These are phyloP conservation scores for Mortierella hygrophila DNA, from an alignment of 192 early-diverging fungal species.

Conservation along the genomic window DNA sequence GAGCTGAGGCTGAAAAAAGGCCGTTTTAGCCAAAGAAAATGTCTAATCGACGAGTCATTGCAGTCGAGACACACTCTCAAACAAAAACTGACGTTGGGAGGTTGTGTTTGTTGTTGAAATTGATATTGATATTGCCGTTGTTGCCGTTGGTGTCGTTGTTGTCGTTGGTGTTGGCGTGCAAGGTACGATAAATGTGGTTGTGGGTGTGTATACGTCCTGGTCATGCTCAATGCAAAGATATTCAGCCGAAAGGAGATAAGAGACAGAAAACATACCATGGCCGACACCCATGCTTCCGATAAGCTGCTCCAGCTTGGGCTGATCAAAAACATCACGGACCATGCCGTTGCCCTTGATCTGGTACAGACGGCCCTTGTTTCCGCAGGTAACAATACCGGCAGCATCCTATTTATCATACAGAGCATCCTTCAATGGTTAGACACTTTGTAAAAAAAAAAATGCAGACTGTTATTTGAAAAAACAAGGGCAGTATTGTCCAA, in stretches of 20 bases:
- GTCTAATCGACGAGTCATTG: neutral
- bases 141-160: neutral
- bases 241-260: neutral
- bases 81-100: neutral
- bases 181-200: neutral
- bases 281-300: conserved; percentile 94
- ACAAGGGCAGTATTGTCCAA: neutral
- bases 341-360: conserved; percentile 99
- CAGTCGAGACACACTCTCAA: too few relatives aligned
- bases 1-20: neutral
- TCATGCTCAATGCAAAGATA: neutral
- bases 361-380: conserved; percentile 94
- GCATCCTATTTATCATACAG: conserved; percentile 83
- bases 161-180: neutral
- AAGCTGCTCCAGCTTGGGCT: conserved; percentile 80
- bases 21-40: neutral
- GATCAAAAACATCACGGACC: conserved; percentile 97
- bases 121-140: neutral
- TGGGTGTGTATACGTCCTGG: neutral
- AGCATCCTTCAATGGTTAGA: neutral
- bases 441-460: neutral
- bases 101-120: neutral
- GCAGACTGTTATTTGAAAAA: neutral
- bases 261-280: conserved; percentile 81
- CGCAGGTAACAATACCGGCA: conserved; percentile 98